A percentile compares a stretch with the other conserved stretches of the same genome.
These are phyloP conservation scores for Cercospora sojina DNA, from an alignment of 2,329 filamentous ascomycete genomes.

Conservation along the genomic window DNA sequence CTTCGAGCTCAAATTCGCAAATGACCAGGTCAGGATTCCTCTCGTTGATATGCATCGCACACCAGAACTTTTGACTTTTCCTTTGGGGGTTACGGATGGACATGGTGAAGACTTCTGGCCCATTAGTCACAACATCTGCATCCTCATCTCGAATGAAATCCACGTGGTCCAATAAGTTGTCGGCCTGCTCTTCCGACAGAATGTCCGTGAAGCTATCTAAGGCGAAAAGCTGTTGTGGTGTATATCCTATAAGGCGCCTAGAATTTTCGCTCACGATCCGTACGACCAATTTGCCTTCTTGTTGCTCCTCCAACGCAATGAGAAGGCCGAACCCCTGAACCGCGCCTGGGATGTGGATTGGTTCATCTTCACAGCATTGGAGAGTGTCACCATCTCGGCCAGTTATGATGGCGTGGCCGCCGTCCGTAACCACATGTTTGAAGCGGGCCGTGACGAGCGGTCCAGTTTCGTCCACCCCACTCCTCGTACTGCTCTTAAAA, in stretches of 20 bases:
- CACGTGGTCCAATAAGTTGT: conserved; percentile 80
- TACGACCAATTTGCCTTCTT: conserved; percentile 65
- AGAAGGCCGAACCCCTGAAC: conserved; percentile 78
- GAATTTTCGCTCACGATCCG: conserved; percentile 82
- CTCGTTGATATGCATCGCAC: conserved; percentile 75
- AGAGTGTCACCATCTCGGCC: conserved; percentile 69
- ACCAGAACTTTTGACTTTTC: conserved; percentile 72
- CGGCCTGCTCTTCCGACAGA: conserved; percentile 76
- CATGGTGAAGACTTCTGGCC: conserved; percentile 82
- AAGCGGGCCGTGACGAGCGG: conserved; percentile 69
- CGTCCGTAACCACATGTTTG: conserved; percentile 72
- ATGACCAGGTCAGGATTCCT: conserved; percentile 69
- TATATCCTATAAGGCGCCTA: conserved; percentile 69
- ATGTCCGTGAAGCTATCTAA: conserved; percentile 79
- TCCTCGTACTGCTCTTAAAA: conserved; percentile 35
- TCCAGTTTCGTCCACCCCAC: conserved; percentile 45
- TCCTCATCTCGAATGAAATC: conserved; percentile 86
- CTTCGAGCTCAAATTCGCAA: conserved; percentile 85
- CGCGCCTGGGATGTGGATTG: conserved; percentile 82
- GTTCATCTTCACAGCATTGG: conserved; percentile 85
- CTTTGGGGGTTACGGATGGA: conserved; percentile 62
- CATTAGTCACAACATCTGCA: conserved; percentile 69
- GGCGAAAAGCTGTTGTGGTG: conserved; percentile 71
- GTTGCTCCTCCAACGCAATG: conserved; percentile 69
- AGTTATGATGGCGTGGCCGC: conserved; percentile 79